Evolutionary conservation across 768 basidiomycete species (phyloP).

Genomic region (Collybia mongolica): DNA sequence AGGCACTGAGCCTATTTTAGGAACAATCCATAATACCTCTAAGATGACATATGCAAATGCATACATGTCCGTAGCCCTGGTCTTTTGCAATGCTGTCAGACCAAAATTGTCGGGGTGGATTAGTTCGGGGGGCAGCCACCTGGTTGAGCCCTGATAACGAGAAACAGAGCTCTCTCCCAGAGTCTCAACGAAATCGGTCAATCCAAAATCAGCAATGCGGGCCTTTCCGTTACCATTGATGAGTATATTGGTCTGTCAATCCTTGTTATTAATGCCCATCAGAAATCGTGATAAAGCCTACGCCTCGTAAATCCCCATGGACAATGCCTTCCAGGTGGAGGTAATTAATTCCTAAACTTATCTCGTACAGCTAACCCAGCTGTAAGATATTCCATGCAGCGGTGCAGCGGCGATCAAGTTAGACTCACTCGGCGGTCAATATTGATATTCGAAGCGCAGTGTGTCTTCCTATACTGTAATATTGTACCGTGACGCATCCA

Average conservation of each 20-base stretch:
- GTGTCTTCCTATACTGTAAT: constrained; percentile 14
- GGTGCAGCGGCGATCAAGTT: not conserved
- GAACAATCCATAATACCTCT: constrained; percentile 7
- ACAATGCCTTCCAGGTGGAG: constrained; percentile 12
- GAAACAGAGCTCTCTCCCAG: constrained; percentile 8
- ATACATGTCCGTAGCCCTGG: constrained; percentile 12
- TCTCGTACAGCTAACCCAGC: constrained; percentile 6
- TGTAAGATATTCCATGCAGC: not conserved
- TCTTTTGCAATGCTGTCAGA: constrained; percentile 10
- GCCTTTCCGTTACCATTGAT: constrained; percentile 12
- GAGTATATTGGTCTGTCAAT: constrained; percentile 11
- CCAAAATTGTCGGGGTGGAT: constrained; percentile 14
- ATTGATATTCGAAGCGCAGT: constrained; percentile 13
- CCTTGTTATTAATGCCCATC: not conserved
- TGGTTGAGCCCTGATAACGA: constrained; percentile 12
- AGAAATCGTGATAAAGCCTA: not conserved
- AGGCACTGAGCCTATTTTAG: too few species aligned
- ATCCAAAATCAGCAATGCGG: constrained; percentile 15
- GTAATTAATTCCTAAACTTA: constrained; percentile 12
- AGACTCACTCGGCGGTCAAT: constrained; percentile 11
- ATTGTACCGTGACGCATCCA: constrained; percentile 16
- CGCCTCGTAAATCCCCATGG: constrained; percentile 14
- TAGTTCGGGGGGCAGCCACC: constrained; percentile 15
- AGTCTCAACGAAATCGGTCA: constrained; percentile 15
- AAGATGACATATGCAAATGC: constrained; percentile 14